Conservation (phyloP, 495 filamentous ascomycete species). For the Thozetella sp. region DNA sequence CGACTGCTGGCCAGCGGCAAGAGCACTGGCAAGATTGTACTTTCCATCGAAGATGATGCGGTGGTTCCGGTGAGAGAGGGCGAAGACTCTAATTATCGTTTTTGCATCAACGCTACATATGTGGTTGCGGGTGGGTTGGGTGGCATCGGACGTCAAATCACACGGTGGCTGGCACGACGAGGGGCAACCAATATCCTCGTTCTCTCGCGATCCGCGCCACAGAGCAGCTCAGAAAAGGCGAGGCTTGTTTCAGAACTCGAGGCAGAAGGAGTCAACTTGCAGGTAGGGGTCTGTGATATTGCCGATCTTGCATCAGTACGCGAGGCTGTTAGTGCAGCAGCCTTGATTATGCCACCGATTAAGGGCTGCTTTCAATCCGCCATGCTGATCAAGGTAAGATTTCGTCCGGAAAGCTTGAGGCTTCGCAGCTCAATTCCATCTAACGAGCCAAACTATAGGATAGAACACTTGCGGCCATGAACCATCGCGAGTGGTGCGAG, state of each 20-base stretch:
- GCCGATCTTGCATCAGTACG: conserved; percentile 28
- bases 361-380: conserved; percentile 49
- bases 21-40: conserved; percentile 59
- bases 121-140: conserved; percentile 65
- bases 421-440: no score
- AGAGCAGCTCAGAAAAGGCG: conserved; percentile 28
- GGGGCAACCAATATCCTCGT: conserved; percentile 61
- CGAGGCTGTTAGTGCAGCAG: conserved; percentile 25
- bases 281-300: conserved; percentile 38
- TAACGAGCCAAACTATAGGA: no score
- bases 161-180: conserved; percentile 57
- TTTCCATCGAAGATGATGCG: conserved; percentile 24
- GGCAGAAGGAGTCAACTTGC: conserved; percentile 30
- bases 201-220: conserved; percentile 57
- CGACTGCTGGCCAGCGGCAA: conserved; percentile 48
- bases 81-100: conserved; percentile 9
- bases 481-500: no score
- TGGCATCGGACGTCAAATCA: conserved; percentile 61
- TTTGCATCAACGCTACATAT: conserved; percentile 51
- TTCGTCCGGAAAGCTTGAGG: no score
- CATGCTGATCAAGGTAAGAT: no score
- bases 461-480: no score
- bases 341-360: conserved; percentile 42
- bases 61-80: conserved; percentile 28
- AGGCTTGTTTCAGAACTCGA: conserved; percentile 34